phyloP scores from a whole-genome alignment of 257 asterid species.

The Catharanthus roseus region DNA sequence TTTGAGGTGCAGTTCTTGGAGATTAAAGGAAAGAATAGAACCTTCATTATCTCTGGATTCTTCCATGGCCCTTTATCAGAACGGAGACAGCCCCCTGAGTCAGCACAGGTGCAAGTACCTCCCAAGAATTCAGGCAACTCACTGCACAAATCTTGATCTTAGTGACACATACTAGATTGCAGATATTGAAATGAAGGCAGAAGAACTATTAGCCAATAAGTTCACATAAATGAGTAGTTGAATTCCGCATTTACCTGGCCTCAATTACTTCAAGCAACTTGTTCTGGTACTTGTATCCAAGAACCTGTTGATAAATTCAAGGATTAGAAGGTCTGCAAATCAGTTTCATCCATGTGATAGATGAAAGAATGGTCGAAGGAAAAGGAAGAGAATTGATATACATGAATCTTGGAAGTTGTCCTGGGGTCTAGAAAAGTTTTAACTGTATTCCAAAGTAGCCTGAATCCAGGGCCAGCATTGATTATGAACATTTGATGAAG shows the following conservation, averaged over 20 bases:
- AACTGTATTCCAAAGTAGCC: constrained; percentile 83
- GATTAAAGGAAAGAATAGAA: constrained; percentile 13
- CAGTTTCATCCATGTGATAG: background rate
- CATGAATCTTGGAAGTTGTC: constrained; percentile 96
- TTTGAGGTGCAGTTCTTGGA: background rate
- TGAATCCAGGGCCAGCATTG: constrained; percentile 91
- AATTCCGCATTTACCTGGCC: constrained; percentile 48
- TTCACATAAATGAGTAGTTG: background rate
- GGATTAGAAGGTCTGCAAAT: constrained; percentile 10
- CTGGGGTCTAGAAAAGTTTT: constrained; percentile 84
- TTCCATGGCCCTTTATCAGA: constrained; percentile 99
- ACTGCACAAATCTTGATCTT: constrained; percentile 37
- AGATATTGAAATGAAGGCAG: background rate
- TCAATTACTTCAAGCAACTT: constrained; percentile 88
- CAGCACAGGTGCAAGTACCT: constrained; percentile 80
- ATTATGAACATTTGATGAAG: constrained; percentile 96
- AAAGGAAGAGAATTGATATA: constrained; percentile 23
- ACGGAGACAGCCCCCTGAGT: constrained; percentile 82
- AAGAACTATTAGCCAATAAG: constrained; percentile 5
- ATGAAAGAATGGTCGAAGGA: background rate
- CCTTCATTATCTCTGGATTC: constrained; percentile 86
- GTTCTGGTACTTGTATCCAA: constrained; percentile 74
- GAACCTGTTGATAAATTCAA: constrained; percentile 50
- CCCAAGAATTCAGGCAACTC: constrained; percentile 94
- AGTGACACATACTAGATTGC: background rate